Evolutionary conservation across 805 yeast species (phyloP).

Genomic region (Millerozyma miso): DNA sequence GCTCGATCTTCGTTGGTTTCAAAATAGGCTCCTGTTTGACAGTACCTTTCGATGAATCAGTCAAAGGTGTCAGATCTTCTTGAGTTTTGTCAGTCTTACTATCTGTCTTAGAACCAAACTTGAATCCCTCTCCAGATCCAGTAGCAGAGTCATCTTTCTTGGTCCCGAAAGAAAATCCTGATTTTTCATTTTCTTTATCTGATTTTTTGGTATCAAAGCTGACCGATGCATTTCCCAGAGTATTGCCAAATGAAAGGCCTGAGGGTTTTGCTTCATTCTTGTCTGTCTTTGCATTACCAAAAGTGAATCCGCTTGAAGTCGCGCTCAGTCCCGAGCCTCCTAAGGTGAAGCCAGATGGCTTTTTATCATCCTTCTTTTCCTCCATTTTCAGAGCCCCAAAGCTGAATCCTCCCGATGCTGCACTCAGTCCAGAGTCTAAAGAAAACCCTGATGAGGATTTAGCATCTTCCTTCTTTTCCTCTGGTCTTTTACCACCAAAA

Average conservation of each 20-base stretch:
- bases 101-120: conserved; percentile 20
- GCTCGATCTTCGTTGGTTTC: conserved; percentile 53
- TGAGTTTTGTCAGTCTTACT: conserved; percentile 13
- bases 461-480: conserved; percentile 14
- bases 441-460: conserved; percentile 17
- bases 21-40: conserved; percentile 22
- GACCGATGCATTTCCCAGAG: conserved; percentile 23
- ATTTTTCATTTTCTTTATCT: conserved; percentile 8
- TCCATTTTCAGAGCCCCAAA: conserved; percentile 18
- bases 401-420: conserved; percentile 15
- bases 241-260: conserved; percentile 22
- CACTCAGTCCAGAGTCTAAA: conserved; percentile 22
- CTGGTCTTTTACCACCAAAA: conserved; percentile 22
- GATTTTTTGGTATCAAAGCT: conserved; percentile 20
- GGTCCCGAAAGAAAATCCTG: conserved; percentile 12
- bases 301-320: conserved; percentile 10
- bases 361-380: conserved; percentile 8
- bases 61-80: conserved; percentile 16
- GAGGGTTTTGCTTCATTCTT: conserved; percentile 16
- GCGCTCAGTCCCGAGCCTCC: conserved; percentile 6
- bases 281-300: conserved; percentile 10
- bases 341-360: conserved; percentile 11
- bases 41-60: conserved; percentile 19
- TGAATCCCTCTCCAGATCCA: conserved; percentile 15
- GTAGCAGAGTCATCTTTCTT: conserved; percentile 3